phyloP scores from a whole-genome alignment of 2,329 filamentous ascomycete genomes.

The Talaromyces funiculosus region DNA sequence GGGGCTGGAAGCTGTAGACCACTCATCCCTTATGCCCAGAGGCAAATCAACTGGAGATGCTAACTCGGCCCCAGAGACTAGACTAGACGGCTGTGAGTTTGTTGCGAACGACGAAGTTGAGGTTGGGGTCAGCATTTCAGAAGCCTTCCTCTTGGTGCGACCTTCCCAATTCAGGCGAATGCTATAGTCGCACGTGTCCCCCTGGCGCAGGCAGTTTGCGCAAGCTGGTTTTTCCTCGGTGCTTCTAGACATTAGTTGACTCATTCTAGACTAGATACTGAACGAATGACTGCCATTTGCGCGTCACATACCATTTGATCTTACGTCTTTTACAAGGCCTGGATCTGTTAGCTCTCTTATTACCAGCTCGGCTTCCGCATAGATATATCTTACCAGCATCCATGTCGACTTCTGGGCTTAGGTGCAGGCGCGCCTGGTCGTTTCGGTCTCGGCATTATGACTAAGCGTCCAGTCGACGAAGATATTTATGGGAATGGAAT shows the following conservation, averaged over 20 bases:
- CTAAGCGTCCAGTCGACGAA: slow-evolving; percentile 1
- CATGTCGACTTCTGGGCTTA: slow-evolving; percentile 62
- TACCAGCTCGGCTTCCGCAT: not conserved
- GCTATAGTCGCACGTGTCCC: slow-evolving; percentile 72
- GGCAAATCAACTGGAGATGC: not conserved
- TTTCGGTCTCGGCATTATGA: slow-evolving; percentile 59
- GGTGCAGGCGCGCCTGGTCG: slow-evolving; percentile 58
- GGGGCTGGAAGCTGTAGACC: slow-evolving; percentile 9
- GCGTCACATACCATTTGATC: slow-evolving; percentile 59
- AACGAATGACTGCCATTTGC: not conserved
- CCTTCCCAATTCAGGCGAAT: slow-evolving; percentile 78
- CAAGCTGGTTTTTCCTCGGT: slow-evolving; percentile 71
- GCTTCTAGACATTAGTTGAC: slow-evolving; percentile 27
- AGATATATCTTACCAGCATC: slow-evolving; percentile 54
- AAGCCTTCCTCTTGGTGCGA: slow-evolving; percentile 54
- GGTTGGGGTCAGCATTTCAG: slow-evolving; percentile 29
- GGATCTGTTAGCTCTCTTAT: not conserved
- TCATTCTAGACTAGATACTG: not conserved
- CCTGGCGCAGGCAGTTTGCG: slow-evolving; percentile 65
- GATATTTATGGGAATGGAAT: not conserved
- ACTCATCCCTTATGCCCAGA: not conserved
- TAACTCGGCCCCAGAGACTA: not conserved
- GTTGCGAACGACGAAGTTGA: slow-evolving; percentile 9
- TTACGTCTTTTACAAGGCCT: slow-evolving; percentile 77
- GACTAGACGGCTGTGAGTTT: not conserved